phyloP scores from a whole-genome alignment of 257 asterid species.

The Coffea canephora region DNA sequence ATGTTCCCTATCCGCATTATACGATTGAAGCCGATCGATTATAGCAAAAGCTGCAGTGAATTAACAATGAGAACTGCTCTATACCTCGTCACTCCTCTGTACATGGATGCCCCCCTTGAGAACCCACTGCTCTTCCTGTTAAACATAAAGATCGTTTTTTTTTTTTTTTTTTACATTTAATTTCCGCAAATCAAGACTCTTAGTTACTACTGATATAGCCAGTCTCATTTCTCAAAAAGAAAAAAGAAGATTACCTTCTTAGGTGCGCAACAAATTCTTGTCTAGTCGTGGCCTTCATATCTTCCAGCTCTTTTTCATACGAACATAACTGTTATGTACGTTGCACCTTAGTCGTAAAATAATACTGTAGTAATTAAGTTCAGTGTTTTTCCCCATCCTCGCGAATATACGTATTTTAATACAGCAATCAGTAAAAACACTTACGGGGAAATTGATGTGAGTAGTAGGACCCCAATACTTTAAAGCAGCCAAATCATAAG shows the following conservation, averaged over 20 bases:
- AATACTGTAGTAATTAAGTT: background rate
- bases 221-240: background rate
- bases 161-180: background rate
- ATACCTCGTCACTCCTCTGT: constrained; percentile 89
- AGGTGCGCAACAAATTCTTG: constrained; percentile 91
- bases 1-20: constrained; percentile 20
- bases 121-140: constrained; percentile 89
- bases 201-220: background rate
- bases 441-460: constrained; percentile 76
- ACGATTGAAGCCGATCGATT: constrained; percentile 17
- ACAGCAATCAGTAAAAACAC: constrained; percentile 1
- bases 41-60: constrained; percentile 29
- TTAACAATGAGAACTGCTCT: constrained; percentile 2
- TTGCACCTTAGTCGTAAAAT: no score
- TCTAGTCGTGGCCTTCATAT: constrained; percentile 72
- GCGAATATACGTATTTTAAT: no score
- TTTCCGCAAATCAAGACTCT: background rate
- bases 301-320: constrained; percentile 74
- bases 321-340: constrained; percentile 38
- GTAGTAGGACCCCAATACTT: constrained; percentile 91
- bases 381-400: no score
- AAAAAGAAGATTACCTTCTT: constrained; percentile 55
- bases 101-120: constrained; percentile 88
- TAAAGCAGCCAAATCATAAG: constrained; percentile 89
- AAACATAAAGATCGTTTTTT: background rate